Percentiles rank a stretch among this genome's conserved stretches.
These are phyloP conservation scores for Coemansia sp. DNA, from an alignment of 192 early-diverging fungal genomes.

Conservation along the genomic window DNA sequence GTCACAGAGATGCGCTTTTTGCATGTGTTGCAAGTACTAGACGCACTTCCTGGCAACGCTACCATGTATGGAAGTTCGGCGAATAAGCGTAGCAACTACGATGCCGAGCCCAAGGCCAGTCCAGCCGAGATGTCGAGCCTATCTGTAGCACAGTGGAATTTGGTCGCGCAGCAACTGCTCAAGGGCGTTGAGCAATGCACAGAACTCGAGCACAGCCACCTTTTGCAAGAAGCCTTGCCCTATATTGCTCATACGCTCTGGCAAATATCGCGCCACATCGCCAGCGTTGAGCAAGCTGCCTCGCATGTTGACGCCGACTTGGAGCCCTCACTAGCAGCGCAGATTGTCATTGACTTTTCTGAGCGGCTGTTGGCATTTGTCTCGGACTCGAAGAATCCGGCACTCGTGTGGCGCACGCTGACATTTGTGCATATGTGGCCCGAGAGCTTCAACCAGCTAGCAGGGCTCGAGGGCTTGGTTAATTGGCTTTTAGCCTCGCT, in stretches of 20 bases:
- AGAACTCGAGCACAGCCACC: constrained; percentile 12
- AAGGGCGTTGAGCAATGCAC: constrained; percentile 20
- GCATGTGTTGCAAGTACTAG: constrained; percentile 27
- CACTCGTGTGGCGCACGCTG: constrained; percentile 41
- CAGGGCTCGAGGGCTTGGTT: constrained; percentile 14
- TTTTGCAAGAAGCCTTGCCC: constrained; percentile 18
- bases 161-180: constrained; percentile 22
- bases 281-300: background rate
- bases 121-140: constrained; percentile 7
- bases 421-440: constrained; percentile 40
- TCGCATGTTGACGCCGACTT: background rate
- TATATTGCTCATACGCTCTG: constrained; percentile 35
- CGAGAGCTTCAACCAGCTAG: constrained; percentile 24
- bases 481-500: constrained; percentile 20
- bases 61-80: background rate
- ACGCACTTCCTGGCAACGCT: constrained; percentile 11
- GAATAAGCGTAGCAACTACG: background rate
- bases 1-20: constrained; percentile 31
- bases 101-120: background rate
- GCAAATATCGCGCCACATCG: constrained; percentile 4
- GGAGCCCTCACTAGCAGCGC: background rate
- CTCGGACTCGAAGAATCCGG: constrained; percentile 13
- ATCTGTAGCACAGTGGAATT: constrained; percentile 34
- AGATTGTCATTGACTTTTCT: constrained; percentile 28
- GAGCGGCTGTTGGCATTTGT: constrained; percentile 36